Base-by-base conservation (phyloP, 2,329 filamentous ascomycete genomes). In the Aureobasidium zeae region DNA sequence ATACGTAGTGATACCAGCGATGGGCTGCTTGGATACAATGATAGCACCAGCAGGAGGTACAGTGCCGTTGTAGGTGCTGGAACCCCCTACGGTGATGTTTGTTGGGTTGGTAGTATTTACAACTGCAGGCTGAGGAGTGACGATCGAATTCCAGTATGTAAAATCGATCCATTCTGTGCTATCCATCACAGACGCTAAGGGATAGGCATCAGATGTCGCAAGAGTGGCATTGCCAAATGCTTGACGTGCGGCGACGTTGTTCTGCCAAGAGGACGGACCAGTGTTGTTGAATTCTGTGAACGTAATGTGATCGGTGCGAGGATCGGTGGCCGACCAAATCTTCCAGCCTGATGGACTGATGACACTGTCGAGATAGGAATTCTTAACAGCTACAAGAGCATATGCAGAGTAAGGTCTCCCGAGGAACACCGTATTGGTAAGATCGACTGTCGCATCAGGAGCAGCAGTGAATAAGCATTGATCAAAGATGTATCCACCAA, bases 81-180 rank as follows among this genome's bases (percentile, higher is more conserved):
- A 54, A 12, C 53, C 52, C 7, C 47, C 45, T 2, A 53, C 53
- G 2, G 56, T 57, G 5, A 51, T 54, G n/a, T 58, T 60, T 6
- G 51, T 52, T 21, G 45, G 26, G 1, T 51, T 48, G 2, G 47
- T 35, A 5, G 53, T 41, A n/a, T 47, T 47, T 2, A 49, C 25
- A 3, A 49, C 43, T 4, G 51, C 45, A 12, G 55, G 57, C 20
- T 50, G 49, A 5, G 63, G 63, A 1, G 61, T 63, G 3, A 51
- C 47, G 13, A 66, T 64, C 0, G 57, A 57, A 41, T 58, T 54
- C 56, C 55, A 66, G 48, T 63, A 65, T 4, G 61, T 63, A 54
- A 57, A 55, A 45, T 64, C 62, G 24, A 64, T 64, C 61, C 62
- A 64, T 2, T 55, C 53, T 11, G 58, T 62, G 1, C 55, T 58